Evolutionary conservation across 257 asterid species (phyloP).

Genomic region (Leptodermis oblonga): DNA sequence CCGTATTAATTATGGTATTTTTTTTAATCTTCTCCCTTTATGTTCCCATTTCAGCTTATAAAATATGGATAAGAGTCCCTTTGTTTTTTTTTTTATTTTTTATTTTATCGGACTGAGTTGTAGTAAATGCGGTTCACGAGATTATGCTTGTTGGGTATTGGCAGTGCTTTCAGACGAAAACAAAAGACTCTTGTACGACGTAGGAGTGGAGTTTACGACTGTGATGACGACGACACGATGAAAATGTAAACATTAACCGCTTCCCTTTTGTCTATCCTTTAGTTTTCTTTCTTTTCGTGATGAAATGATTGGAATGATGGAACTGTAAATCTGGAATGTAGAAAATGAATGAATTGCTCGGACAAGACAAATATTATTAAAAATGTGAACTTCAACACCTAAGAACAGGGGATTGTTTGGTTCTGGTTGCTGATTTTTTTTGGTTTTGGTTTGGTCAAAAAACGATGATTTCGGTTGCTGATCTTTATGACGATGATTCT

Average conservation of each 20-base stretch:
- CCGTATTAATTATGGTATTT: constrained; percentile 74
- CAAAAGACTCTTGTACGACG: constrained; percentile 78
- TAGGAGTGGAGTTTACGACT: constrained; percentile 80
- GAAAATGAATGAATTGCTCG: neutral
- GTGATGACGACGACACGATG: constrained; percentile 72
- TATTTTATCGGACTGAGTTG: neutral
- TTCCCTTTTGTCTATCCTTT: neutral
- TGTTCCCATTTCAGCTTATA: too few relatives aligned
- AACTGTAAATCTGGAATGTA: too few relatives aligned
- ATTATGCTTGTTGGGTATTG: constrained; percentile 13
- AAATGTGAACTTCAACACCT: neutral
- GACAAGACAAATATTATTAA: neutral
- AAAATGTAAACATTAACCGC: constrained; percentile 35
- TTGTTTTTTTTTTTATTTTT: too few relatives aligned
- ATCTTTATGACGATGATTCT: too few relatives aligned
- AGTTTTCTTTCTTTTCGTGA: neutral
- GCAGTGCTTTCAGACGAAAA: constrained; percentile 73
- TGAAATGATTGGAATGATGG: neutral
- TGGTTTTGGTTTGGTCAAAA: neutral
- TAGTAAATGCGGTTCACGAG: constrained; percentile 21
- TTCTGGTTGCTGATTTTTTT: neutral
- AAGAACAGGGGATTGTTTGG: neutral
- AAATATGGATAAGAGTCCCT: neutral
- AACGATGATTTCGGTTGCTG: too few relatives aligned
- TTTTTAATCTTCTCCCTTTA: neutral